Percentiles rank a stretch among this genome's conserved stretches.
phyloP scores from a whole-genome alignment of 805 yeast genomes.

The Kodamaea sagamina region DNA sequence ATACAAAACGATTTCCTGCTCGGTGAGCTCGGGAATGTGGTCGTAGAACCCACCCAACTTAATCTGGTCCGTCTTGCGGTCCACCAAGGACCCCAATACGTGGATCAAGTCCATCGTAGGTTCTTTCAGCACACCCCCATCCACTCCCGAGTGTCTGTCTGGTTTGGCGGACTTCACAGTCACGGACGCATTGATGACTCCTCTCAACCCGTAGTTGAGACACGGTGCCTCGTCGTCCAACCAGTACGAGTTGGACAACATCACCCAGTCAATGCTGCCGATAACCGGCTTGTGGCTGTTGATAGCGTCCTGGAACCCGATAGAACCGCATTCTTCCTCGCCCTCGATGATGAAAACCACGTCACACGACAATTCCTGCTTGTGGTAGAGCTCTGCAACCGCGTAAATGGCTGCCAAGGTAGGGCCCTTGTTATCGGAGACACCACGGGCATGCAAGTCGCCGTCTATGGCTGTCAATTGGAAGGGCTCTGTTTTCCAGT shows the following conservation, averaged over 20 bases:
- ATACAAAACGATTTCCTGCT: slow-evolving; percentile 61
- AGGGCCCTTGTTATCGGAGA: slow-evolving; percentile 94
- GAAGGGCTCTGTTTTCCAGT: slow-evolving; percentile 83
- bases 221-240: slow-evolving; percentile 87
- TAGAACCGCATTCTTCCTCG: slow-evolving; percentile 92
- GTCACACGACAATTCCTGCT: slow-evolving; percentile 60
- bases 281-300: slow-evolving; percentile 50
- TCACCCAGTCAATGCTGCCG: slow-evolving; percentile 82
- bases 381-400: slow-evolving; percentile 66
- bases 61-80: slow-evolving; percentile 36
- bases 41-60: slow-evolving; percentile 76
- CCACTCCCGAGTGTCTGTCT: slow-evolving; percentile 94
- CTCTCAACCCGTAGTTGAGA: slow-evolving; percentile 90
- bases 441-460: slow-evolving; percentile 87
- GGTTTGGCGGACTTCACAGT: slow-evolving; percentile 72
- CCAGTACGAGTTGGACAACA: slow-evolving; percentile 93
- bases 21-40: slow-evolving; percentile 58
- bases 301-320: slow-evolving; percentile 77
- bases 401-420: slow-evolving; percentile 82
- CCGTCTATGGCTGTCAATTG: slow-evolving; percentile 76
- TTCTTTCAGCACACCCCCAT: slow-evolving; percentile 88
- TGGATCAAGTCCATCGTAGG: slow-evolving; percentile 86
- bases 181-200: slow-evolving; percentile 80
- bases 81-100: slow-evolving; percentile 64
- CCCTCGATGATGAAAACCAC: slow-evolving; percentile 88